These are phyloP conservation scores for Entonaema liquescens DNA, from an alignment of 495 filamentous ascomycete genomes.

Conservation along the genomic window DNA sequence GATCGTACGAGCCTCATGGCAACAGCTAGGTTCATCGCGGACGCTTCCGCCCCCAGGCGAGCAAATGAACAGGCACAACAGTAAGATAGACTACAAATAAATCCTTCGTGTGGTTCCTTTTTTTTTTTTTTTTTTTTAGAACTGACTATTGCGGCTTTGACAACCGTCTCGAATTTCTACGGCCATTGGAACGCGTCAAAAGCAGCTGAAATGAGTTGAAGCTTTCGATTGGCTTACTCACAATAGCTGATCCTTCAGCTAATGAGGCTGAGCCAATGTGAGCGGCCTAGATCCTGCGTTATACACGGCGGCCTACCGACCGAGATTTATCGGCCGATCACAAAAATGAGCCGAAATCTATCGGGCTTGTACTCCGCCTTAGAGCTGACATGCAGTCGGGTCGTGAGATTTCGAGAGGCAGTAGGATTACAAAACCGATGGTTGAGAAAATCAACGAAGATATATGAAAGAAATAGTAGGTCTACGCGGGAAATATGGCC, in stretches of 20 bases:
- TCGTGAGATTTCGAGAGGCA: neutral
- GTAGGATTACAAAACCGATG: neutral
- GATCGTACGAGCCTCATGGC: neutral
- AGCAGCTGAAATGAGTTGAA: neutral
- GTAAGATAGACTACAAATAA: neutral
- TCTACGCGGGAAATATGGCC: neutral
- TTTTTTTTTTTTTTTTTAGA: constrained; percentile 8
- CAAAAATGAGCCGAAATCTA: neutral
- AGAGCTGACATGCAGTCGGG: neutral
- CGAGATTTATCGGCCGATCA: constrained; percentile 3
- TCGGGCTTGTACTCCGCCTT: neutral
- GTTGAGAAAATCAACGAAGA: neutral
- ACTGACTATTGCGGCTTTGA: neutral
- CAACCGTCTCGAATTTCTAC: neutral
- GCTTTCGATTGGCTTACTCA: neutral
- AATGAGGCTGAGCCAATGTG: neutral
- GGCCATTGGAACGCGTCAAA: neutral
- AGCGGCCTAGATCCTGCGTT: neutral
- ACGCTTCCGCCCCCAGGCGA: neutral
- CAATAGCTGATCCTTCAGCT: constrained; percentile 1
- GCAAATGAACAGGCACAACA: neutral
- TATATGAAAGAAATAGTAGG: neutral
- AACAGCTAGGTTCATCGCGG: neutral
- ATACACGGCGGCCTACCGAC: neutral
- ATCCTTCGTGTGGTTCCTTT: constrained; percentile 3